A percentile compares a stretch with the other conserved stretches of the same genome.
These are phyloP conservation scores for Blastocladiella emersonii DNA, from an alignment of 371 early-diverging fungal genomes.

Conservation along the genomic window DNA sequence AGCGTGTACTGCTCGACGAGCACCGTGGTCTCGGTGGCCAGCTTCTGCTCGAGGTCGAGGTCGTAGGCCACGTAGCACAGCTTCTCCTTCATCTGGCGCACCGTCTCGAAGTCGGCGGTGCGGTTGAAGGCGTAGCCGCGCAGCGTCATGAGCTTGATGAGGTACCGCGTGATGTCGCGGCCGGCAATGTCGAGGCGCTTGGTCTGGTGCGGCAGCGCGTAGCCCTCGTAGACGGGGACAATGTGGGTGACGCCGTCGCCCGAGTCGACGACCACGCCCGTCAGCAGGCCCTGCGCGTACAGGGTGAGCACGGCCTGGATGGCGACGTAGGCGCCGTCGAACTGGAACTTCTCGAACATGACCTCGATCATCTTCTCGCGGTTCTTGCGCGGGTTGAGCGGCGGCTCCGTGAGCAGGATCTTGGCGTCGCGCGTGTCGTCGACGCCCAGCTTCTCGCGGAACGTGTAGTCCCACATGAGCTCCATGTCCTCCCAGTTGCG, in stretches of 20 bases:
- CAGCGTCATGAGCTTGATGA: conserved; percentile 81
- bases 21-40: conserved; percentile 91
- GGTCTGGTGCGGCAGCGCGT: conserved; percentile 78
- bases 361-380: conserved; percentile 82
- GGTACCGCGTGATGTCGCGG: conserved; percentile 87
- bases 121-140: conserved; percentile 94
- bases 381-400: conserved; percentile 85
- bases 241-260: conserved; percentile 97
- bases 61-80: conserved; percentile 96
- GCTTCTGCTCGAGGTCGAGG: conserved; percentile 78
- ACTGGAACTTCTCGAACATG: conserved; percentile 93
- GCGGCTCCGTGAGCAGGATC: conserved; percentile 89
- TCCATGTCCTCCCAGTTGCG: conserved; percentile 96
- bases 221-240: conserved; percentile 93
- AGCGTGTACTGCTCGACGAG: conserved; percentile 90
- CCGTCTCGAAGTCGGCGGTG: conserved; percentile 95
- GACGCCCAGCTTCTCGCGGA: conserved; percentile 74
- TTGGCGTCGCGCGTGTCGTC: conserved; percentile 68
- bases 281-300: conserved; percentile 89
- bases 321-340: conserved; percentile 82
- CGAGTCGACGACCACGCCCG: conserved; percentile 94
- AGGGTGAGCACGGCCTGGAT: conserved; percentile 95
- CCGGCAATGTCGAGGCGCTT: conserved; percentile 91
- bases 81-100: conserved; percentile 93
- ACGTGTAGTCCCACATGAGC: conserved; percentile 95